phyloP scores from a whole-genome alignment of 192 early-diverging fungal genomes.

The Umbelopsis ramanniana region DNA sequence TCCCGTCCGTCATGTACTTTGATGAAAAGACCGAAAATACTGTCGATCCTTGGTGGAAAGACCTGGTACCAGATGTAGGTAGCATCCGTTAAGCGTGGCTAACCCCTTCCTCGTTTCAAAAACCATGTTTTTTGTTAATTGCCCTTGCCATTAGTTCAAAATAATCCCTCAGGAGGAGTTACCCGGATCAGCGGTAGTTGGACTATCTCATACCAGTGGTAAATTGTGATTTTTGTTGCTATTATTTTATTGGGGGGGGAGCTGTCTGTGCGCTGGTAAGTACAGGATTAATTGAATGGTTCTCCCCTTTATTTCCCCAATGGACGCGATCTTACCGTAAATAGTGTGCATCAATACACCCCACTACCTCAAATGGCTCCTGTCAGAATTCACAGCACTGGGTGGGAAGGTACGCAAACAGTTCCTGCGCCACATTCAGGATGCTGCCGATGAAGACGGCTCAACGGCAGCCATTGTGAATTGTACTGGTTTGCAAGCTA shows the following conservation, averaged over 20 bases:
- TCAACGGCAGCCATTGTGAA: conserved; percentile 71
- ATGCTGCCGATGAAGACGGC: conserved; percentile 45
- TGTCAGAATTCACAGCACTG: conserved; percentile 48
- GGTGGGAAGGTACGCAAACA: conserved; percentile 56
- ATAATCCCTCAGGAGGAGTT: conserved; percentile 31
- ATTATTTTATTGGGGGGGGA: background rate
- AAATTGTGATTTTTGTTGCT: background rate
- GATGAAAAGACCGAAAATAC: conserved; percentile 28
- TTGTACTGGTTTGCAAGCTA: conserved; percentile 76
- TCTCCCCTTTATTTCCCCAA: background rate
- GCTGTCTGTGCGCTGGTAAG: conserved; percentile 1
- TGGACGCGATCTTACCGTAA: conserved; percentile 19
- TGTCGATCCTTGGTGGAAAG: conserved; percentile 50
- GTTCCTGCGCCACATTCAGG: conserved; percentile 46
- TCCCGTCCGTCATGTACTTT: conserved; percentile 44
- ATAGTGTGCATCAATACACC: conserved; percentile 65
- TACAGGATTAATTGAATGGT: too few species aligned
- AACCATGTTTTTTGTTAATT: background rate
- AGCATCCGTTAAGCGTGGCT: background rate
- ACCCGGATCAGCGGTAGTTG: conserved; percentile 12
- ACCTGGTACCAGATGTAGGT: conserved; percentile 50
- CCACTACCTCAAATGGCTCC: conserved; percentile 70
- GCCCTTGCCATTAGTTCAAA: background rate
- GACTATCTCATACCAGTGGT: conserved; percentile 46
- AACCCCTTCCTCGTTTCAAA: background rate